Evolutionary conservation across 805 yeast genomes (phyloP).

Genomic region (Jamesozyma spencerorum): DNA sequence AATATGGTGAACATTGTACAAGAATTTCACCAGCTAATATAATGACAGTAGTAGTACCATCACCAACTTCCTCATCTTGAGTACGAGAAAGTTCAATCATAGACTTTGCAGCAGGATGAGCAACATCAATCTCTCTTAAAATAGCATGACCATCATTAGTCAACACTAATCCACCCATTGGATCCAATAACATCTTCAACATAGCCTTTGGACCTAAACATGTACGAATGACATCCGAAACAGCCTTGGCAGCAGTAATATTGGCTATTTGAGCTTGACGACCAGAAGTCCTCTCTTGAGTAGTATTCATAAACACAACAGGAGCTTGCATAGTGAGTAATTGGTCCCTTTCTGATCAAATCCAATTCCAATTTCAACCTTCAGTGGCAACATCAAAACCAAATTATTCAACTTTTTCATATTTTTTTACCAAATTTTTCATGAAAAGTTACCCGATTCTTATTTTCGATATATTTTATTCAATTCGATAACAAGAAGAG

Average conservation of each 20-base stretch:
- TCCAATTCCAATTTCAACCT: too few species aligned
- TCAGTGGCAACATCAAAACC: neutral
- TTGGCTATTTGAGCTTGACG: slow-evolving; percentile 95
- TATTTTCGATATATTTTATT: neutral
- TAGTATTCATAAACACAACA: slow-evolving; percentile 75
- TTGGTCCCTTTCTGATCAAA: too few species aligned
- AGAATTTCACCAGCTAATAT: slow-evolving; percentile 94
- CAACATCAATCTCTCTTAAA: slow-evolving; percentile 89
- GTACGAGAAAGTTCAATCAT: slow-evolving; percentile 96
- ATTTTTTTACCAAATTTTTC: neutral
- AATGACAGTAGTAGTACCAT: slow-evolving; percentile 95
- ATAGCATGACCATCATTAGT: slow-evolving; percentile 99
- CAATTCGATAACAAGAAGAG: neutral
- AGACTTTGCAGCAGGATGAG: slow-evolving; percentile 98
- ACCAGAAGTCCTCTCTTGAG: slow-evolving; percentile 89
- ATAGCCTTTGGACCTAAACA: slow-evolving; percentile 98
- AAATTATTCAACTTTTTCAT: neutral
- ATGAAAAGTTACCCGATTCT: neutral
- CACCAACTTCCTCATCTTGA: slow-evolving; percentile 98
- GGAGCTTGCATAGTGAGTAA: slow-evolving; percentile 57
- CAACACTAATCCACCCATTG: slow-evolving; percentile 86
- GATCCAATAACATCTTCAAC: slow-evolving; percentile 96
- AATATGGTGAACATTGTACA: slow-evolving; percentile 87
- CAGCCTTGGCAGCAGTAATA: slow-evolving; percentile 99
- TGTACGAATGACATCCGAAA: slow-evolving; percentile 93